Percentiles rank a stretch among this genome's conserved stretches.
These are phyloP conservation scores for Wickerhamomyces sp. DNA, from an alignment of 1,139 yeast species.

Conservation along the genomic window DNA sequence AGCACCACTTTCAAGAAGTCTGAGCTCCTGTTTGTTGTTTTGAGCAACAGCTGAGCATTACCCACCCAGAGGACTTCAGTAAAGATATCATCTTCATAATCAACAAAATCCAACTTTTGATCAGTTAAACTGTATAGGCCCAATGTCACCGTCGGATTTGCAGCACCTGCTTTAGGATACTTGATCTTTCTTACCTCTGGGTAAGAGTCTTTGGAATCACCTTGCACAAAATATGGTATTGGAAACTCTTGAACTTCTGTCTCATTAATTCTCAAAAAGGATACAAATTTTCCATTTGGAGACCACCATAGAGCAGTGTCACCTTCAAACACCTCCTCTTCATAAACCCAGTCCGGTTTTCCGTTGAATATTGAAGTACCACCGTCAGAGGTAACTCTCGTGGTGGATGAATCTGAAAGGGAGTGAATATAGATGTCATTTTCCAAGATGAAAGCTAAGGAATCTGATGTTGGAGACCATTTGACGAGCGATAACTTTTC, in stretches of 20 bases:
- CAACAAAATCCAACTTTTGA: conserved; percentile 34
- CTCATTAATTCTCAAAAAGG: conserved; percentile 71
- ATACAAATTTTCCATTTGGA: conserved; percentile 57
- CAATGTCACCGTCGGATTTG: conserved; percentile 62
- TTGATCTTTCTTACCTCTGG: conserved; percentile 61
- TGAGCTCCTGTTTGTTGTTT: conserved; percentile 71
- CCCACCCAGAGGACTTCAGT: conserved; percentile 81
- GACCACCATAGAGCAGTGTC: conserved; percentile 89
- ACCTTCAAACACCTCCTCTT: conserved; percentile 76
- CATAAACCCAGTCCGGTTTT: conserved; percentile 96
- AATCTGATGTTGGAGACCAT: conserved; percentile 74
- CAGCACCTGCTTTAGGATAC: conserved; percentile 91
- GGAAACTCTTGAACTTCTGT: conserved; percentile 66
- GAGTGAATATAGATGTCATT: conserved; percentile 59
- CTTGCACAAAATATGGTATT: conserved; percentile 64
- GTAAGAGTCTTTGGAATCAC: conserved; percentile 44
- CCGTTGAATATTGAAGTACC: conserved; percentile 75
- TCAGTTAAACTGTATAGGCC: conserved; percentile 30
- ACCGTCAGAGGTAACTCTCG: conserved; percentile 63
- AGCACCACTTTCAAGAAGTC: conserved; percentile 54
- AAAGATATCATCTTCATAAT: conserved; percentile 54
- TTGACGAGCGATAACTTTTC: conserved; percentile 45
- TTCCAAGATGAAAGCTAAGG: conserved; percentile 63
- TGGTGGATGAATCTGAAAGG: conserved; percentile 37
- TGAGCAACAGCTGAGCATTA: conserved; percentile 47